Evolutionary conservation across 345 rosid genomes (phyloP).

Genomic region (Gossypium stocksii): DNA sequence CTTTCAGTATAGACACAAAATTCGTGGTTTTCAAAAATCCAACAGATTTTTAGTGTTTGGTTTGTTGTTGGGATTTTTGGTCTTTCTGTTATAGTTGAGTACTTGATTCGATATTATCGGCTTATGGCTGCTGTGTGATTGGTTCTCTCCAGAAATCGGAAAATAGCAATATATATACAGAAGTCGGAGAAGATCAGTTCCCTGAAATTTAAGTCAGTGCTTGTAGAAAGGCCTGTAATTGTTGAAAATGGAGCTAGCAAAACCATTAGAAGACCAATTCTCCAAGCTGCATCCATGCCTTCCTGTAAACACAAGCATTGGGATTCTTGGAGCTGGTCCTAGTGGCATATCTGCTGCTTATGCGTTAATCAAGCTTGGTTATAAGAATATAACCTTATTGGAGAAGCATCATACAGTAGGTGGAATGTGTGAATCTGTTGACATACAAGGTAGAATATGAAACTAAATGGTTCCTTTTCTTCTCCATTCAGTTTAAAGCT

Average conservation of each 20-base stretch:
- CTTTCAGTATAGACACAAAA: not conserved
- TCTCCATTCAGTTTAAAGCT: not conserved
- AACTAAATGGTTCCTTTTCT: not conserved
- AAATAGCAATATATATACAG: not conserved
- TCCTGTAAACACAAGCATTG: conserved; percentile 46
- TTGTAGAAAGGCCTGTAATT: conserved; percentile 9
- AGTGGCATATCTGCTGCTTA: conserved; percentile 67
- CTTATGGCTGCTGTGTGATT: not conserved
- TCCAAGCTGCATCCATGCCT: conserved; percentile 57
- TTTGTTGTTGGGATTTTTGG: not conserved
- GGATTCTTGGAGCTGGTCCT: conserved; percentile 63
- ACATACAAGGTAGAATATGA: conserved; percentile 46
- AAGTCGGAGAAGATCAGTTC: not conserved
- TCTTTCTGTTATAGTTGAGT: not conserved
- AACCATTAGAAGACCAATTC: conserved; percentile 50
- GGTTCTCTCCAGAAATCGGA: not conserved
- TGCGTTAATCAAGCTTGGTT: conserved; percentile 59
- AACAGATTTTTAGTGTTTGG: not conserved
- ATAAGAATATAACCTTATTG: conserved; percentile 43
- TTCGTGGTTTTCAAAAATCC: not conserved
- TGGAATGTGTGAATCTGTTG: conserved; percentile 72
- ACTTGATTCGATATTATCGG: not conserved
- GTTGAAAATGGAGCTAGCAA: conserved; percentile 35
- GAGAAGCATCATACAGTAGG: conserved; percentile 59
- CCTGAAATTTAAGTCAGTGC: conserved; percentile 9